Evolutionary conservation across 805 yeast genomes (phyloP), one percentile per base, ranked within the genome.

Genomic region (Wickerhamiella qilinensis): DNA sequence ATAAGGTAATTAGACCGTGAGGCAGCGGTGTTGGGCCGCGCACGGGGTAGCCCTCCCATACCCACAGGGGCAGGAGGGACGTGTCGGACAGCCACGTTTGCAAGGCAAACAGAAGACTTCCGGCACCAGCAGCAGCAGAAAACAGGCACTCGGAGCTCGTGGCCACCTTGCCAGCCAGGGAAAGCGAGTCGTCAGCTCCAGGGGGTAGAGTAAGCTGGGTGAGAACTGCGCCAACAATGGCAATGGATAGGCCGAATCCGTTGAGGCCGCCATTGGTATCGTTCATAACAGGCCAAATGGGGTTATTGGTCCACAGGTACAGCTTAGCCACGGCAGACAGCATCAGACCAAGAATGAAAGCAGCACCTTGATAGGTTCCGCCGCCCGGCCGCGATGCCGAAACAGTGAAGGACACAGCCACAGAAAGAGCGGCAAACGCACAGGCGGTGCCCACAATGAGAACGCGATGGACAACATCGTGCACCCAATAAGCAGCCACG

Each of bases 11-110:
- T 7, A 77, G 69, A 35, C 93, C 88, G 47, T 83, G 84, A 22
- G 93, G 84, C 33, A 85, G 73, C 11, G 96, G 93, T 3, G 80
- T 68, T 9, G 96, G 95, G 0, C 93, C 93, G 3, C 63, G 61
- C n/a, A 82, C 64, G 31, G 93, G 94, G 55, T 69, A 88, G 1
- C 98, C 98, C 44, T 77, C 80, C 97, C 97, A 91, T n/a, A 75
- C 73, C 96, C 96, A 91, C 35, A 77, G 65, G n/a, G 83, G 79
- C 32, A 88, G 66, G 8, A 91, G 80, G 2, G 93, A 76, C 0
- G 95, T 69, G 55, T 91, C 98, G 2, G 83, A 70, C 35, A 85
- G 56, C 64, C 77, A 71, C 12, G 93, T 80, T 47, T 76, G 77
- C 27, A 80, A 56, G 4, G 79, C 71, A 54, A 75, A 88, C 21